These are phyloP conservation scores for Saccharomyces hybrid DNA, from an alignment of 1,139 yeast species.

Conservation along the genomic window DNA sequence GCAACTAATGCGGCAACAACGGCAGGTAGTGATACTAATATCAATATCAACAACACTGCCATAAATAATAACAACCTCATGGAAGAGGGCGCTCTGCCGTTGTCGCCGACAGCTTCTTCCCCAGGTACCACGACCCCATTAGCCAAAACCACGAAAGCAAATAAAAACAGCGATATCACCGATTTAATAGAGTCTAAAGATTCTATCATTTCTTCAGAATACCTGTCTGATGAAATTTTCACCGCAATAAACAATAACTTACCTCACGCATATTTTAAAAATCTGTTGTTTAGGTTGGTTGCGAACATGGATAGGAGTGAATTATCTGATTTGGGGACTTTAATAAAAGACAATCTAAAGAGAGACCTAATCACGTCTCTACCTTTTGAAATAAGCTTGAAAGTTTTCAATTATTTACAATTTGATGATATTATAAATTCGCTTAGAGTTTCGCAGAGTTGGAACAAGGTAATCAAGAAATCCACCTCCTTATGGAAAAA, in stretches of 20 bases:
- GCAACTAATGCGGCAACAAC: background rate
- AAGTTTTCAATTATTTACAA: slow-evolving; percentile 63
- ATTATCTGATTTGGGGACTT: slow-evolving; percentile 56
- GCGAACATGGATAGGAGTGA: slow-evolving; percentile 60
- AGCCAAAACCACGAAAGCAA: slow-evolving; percentile 5
- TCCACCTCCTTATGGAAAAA: slow-evolving; percentile 55
- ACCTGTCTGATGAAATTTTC: slow-evolving; percentile 12
- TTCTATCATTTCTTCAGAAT: slow-evolving; percentile 5
- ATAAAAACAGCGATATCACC: slow-evolving; percentile 1
- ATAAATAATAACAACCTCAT: background rate
- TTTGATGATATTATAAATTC: slow-evolving; percentile 54
- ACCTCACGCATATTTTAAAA: slow-evolving; percentile 17
- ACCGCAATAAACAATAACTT: slow-evolving; percentile 13
- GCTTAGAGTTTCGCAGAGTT: slow-evolving; percentile 57
- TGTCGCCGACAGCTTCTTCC: slow-evolving; percentile 28
- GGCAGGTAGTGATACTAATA: background rate
- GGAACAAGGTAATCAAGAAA: slow-evolving; percentile 59
- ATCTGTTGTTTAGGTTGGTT: slow-evolving; percentile 53
- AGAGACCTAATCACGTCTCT: slow-evolving; percentile 64
- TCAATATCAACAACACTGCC: background rate
- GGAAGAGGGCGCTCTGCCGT: slow-evolving; percentile 23
- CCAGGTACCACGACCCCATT: slow-evolving; percentile 14
- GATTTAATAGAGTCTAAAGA: slow-evolving; percentile 5
- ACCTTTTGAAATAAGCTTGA: slow-evolving; percentile 70
- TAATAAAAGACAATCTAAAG: slow-evolving; percentile 53